Percentiles rank a stretch among this genome's conserved stretches.
Evolutionary conservation across 306 rosid genomes (phyloP).

Genomic region (Cucumis sativus): Cucumber_9930_V3 NC_026659.2:27241501-27242000

Average conservation of each 20-base stretch:
- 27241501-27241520: no score
- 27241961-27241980: background rate
- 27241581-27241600: background rate
- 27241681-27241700: background rate
- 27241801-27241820: background rate
- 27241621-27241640: background rate
- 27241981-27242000: background rate
- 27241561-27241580: conserved; percentile 4
- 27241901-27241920: background rate
- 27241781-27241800: background rate
- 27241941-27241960: background rate
- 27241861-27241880: background rate
- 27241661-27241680: background rate
- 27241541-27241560: background rate
- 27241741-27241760: conserved; percentile 2
- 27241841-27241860: background rate
- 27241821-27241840: background rate
- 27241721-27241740: background rate
- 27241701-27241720: background rate
- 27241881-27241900: background rate
- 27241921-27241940: no score
- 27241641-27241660: background rate
- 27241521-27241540: no score
- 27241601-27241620: background rate
- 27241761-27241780: background rate